Conservation (phyloP, 164 flowering plant genomes). For the Chloranthus sessilifolius region DNA sequence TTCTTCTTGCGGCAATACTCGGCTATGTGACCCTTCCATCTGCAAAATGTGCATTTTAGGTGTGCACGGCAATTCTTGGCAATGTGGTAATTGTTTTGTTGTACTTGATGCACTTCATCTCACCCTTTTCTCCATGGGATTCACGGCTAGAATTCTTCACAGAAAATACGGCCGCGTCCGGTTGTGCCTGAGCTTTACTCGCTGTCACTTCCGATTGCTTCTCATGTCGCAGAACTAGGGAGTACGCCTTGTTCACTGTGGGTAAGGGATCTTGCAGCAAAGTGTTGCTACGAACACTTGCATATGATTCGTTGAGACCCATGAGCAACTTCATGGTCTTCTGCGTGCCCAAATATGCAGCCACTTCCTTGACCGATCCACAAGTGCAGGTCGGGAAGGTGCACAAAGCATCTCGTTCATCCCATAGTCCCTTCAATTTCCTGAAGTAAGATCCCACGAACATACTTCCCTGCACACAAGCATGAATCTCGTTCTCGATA, state of each 20-base stretch:
- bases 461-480: constrained; percentile 3
- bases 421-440: constrained; percentile 2
- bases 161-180: not conserved
- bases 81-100: not conserved
- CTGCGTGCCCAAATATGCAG: too few relatives aligned
- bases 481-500: constrained; percentile 6
- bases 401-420: constrained; percentile 2
- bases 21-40: constrained; percentile 1
- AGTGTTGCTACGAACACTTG: not conserved
- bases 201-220: not conserved
- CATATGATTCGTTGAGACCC: not conserved
- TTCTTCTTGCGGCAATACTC: too few relatives aligned
- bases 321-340: too few relatives aligned
- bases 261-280: not conserved
- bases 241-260: too few relatives aligned
- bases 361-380: too few relatives aligned
- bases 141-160: not conserved
- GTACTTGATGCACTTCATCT: not conserved
- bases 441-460: not conserved
- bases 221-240: constrained; percentile 1
- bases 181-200: not conserved
- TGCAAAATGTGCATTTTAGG: not conserved
- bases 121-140: too few relatives aligned
- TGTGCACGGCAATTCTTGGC: not conserved
- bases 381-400: not conserved